Conservation (phyloP, 2,329 filamentous ascomycete genomes). For the Stachybotrys elegans region DNA sequence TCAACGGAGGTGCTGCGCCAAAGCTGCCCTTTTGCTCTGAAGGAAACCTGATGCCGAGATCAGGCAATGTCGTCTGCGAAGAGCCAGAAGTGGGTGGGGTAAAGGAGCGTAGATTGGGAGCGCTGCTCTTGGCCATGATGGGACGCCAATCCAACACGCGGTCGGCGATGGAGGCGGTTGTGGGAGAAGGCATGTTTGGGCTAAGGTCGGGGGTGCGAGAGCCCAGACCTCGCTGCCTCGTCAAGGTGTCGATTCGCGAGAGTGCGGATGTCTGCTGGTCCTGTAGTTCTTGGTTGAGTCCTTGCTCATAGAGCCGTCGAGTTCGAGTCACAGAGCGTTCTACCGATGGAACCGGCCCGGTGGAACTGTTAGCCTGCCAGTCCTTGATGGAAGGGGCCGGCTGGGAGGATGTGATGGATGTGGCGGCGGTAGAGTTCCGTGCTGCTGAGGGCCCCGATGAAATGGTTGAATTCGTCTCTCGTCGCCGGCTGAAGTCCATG, state of each 20-base stretch:
- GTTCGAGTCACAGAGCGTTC: conserved; percentile 67
- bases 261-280: conserved; percentile 75
- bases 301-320: conserved; percentile 77
- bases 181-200: conserved; percentile 41
- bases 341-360: conserved; percentile 35
- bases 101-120: conserved; percentile 60
- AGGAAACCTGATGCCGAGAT: conserved; percentile 31
- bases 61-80: conserved; percentile 30
- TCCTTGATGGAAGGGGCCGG: conserved; percentile 48
- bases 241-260: conserved; percentile 74
- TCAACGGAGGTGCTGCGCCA: conserved; percentile 33
- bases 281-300: conserved; percentile 71
- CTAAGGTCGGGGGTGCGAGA: conserved; percentile 46
- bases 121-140: conserved; percentile 54
- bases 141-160: conserved; percentile 40
- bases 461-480: conserved; percentile 82
- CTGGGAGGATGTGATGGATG: conserved; percentile 74
- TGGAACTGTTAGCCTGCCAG: conserved; percentile 33
- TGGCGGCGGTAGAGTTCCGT: conserved; percentile 80
- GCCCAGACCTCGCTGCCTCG: conserved; percentile 52
- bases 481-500: conserved; percentile 64
- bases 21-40: conserved; percentile 25
- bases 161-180: conserved; percentile 36
- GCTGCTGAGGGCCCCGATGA: conserved; percentile 63
- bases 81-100: conserved; percentile 41